Conservation (phyloP, 495 filamentous ascomycete genomes). For the Hypoxylon trugodes region DNA sequence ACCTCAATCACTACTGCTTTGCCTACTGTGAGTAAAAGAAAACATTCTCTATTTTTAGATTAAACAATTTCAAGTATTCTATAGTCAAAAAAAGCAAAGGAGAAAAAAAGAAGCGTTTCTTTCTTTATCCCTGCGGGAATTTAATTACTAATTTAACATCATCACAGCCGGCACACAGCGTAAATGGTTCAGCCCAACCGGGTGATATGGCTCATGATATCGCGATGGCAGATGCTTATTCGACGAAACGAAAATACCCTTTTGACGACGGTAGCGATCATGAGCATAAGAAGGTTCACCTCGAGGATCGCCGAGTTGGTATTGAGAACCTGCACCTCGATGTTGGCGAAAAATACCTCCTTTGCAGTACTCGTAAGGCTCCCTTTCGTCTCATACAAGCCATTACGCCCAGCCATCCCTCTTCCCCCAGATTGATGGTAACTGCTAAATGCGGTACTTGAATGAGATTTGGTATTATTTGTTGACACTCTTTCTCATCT, state of each 20-base stretch:
- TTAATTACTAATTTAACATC: slow-evolving; percentile 6
- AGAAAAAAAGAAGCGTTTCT: too few species aligned
- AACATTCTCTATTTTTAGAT: slow-evolving; percentile 6
- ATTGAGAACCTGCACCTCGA: slow-evolving; percentile 64
- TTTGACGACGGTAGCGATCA: slow-evolving; percentile 56
- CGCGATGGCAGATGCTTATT: slow-evolving; percentile 52
- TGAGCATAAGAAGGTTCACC: slow-evolving; percentile 64
- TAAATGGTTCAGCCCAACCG: slow-evolving; percentile 58
- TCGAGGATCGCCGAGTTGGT: slow-evolving; percentile 61
- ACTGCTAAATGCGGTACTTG: slow-evolving; percentile 17
- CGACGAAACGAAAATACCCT: slow-evolving; percentile 64
- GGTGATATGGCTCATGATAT: slow-evolving; percentile 53
- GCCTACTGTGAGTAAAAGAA: slow-evolving; percentile 48
- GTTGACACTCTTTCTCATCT: slow-evolving; percentile 60
- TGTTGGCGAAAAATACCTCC: slow-evolving; percentile 65
- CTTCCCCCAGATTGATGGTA: slow-evolving; percentile 14
- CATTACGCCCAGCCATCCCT: slow-evolving; percentile 10
- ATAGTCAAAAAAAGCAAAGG: too few species aligned
- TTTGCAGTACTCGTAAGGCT: slow-evolving; percentile 70
- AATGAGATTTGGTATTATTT: slow-evolving; percentile 36
- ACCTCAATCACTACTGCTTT: slow-evolving; percentile 54
- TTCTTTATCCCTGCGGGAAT: neutral
- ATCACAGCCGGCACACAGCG: slow-evolving; percentile 60
- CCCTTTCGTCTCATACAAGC: slow-evolving; percentile 50
- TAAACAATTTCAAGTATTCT: neutral